Conservation (phyloP, 2,329 filamentous ascomycete genomes). For the Sclerotinia spermophila region DNA sequence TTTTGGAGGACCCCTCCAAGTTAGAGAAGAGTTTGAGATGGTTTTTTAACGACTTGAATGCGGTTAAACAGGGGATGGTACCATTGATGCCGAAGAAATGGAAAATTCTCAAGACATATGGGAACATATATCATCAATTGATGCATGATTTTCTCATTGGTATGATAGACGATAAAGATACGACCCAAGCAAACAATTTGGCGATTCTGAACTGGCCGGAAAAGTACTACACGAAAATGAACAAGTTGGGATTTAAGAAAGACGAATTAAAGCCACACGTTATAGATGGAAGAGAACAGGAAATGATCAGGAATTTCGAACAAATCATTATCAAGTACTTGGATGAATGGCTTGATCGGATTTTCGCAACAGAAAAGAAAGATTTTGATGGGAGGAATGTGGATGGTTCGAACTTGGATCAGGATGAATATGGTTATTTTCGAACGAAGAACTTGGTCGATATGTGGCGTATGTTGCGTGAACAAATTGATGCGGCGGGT, state of each 20-base stretch:
- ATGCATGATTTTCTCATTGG: constrained; percentile 93
- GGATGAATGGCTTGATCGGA: constrained; percentile 96
- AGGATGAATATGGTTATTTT: constrained; percentile 85
- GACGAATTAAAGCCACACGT: constrained; percentile 80
- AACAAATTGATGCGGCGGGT: constrained; percentile 82
- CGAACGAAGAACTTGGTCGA: constrained; percentile 88
- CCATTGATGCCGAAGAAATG: constrained; percentile 92
- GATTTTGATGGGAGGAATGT: constrained; percentile 75
- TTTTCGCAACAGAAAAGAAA: constrained; percentile 76
- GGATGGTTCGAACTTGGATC: constrained; percentile 73
- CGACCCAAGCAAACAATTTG: constrained; percentile 83
- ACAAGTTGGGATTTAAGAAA: constrained; percentile 75
- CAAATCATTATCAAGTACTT: constrained; percentile 93
- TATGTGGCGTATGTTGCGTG: constrained; percentile 95
- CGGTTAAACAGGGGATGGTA: constrained; percentile 89
- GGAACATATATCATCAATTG: constrained; percentile 82
- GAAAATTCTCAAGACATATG: constrained; percentile 90
- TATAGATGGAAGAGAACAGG: constrained; percentile 83
- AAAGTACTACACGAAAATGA: constrained; percentile 96
- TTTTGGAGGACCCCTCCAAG: constrained; percentile 76
- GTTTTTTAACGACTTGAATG: constrained; percentile 98
- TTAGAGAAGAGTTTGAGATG: constrained; percentile 88
- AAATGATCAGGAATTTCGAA: constrained; percentile 90
- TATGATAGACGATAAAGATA: constrained; percentile 77
- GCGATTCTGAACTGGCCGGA: constrained; percentile 93